Evolutionary conservation across 306 rosid genomes (phyloP), one percentile per base, ranked within the genome.

Genomic region (Vigna reflexopilosa): DNA sequence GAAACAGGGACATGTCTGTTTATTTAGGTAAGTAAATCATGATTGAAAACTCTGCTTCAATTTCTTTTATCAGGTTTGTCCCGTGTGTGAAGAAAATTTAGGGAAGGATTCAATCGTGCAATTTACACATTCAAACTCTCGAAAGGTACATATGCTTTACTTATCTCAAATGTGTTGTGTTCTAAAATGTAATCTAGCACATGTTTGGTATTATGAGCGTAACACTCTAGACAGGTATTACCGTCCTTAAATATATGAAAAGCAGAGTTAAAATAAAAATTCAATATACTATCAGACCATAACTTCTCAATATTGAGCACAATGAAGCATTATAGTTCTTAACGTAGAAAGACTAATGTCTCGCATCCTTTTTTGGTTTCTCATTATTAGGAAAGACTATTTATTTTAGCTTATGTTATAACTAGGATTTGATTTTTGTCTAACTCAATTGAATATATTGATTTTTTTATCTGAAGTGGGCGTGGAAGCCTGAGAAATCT

Each of bases 21-120:
- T 19, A 36, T 65, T 48, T 19, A 36, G 73, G 30, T 69, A 16
- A 1, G 38, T 67, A 30, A 32, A 66, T 73, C 62, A 64, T 73
- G 47, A 16, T 51, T 82, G 77, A 66, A 77, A 79, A 67, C 49
- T 79, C 61, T 70, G 70, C 76, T 85, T 49, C 40, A 28, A 77
- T 50, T 81, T 73, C 63, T 44, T 83, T 44, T 71, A 54, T 77
- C 86, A 96, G 99, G 93, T 96, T 85, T 96, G 99, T 81, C 99
- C 99, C 47, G 70, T 93, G 28, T 96, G 99, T 59, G 99, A 97
- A 40, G 93, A 85, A 55, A 86, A 81, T 81, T 78, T 91, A 15
- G 98, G 97, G 80, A 96, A 76, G 57, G 96, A 96, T 85, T 86
- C 84, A 61, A 69, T 83, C 72, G 84, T 84, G 20, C 97, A 93